Evolutionary conservation across 495 filamentous ascomycete species (phyloP), one percentile per base, ranked within the genome.

Genomic region (Sporormia fimetaria): DNA sequence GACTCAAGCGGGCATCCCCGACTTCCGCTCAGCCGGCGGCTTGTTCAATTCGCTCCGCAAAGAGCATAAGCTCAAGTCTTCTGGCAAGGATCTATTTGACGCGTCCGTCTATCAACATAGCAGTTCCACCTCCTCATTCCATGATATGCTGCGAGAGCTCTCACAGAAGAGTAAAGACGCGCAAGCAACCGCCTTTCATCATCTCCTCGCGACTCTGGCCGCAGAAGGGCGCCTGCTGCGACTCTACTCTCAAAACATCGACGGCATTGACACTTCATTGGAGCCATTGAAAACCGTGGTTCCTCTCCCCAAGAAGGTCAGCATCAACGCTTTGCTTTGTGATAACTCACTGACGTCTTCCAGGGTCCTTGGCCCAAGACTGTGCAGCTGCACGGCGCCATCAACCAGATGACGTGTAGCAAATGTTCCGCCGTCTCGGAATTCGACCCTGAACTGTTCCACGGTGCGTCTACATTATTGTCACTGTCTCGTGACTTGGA

Each of bases 101-200:
- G 90, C 90, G 33, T 92, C 88, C 2, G 90, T 98, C 43, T 98
- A 96, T 64, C 82, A 83, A 54, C 80, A 88, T 64, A 83, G 94
- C 54, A 69, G 71, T 6, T 77, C 87, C 23, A 96, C 87, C 9
- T 76, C 75, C 5, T 81, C 79, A 3, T 98, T 98, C 67, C 92
- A 96, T 60, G 77, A 79, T 56, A 93, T 98, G 87, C 85, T 98
- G 41, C 82, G 87, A 52, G 75, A 80, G 54, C 71, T 96, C 41
- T 85, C 86, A 21, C 65, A 79, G 28, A 65, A 83, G 58, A 83
- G 79, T 9, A 70, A 74, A 45, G 70, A 74, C 31, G 85, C 87
- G 23, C 63, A 78, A 37, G 87, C 90, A 10, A 96, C 90, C 18
- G 67, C 75, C 10, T 98, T 98, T 57, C 90, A 98, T 66, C 80